These are phyloP conservation scores for Grosmannia penicillata DNA, from an alignment of 2,329 filamentous ascomycete species.

Conservation along the genomic window DNA sequence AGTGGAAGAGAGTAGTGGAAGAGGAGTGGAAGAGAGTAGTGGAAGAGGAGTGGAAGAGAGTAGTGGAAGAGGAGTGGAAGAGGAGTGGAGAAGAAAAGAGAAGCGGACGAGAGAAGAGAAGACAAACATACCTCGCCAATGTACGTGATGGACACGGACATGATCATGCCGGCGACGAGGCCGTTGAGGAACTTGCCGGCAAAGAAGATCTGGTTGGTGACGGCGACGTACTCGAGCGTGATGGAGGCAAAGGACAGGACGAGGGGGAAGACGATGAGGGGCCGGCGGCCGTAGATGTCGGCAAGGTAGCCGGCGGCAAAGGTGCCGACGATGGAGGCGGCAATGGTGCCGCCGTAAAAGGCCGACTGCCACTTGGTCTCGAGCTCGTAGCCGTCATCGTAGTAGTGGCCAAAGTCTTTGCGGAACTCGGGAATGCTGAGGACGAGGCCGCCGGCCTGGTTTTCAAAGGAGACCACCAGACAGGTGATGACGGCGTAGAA, in stretches of 20 bases:
- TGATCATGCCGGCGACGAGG: constrained; percentile 13
- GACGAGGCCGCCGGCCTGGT: constrained; percentile 19
- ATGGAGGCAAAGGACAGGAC: constrained; percentile 18
- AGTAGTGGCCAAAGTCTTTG: constrained; percentile 23
- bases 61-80: too few relatives aligned
- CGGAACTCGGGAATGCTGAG: constrained; percentile 24
- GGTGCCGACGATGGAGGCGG: constrained; percentile 15
- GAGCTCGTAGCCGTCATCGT: constrained; percentile 20
- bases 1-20: too few relatives aligned
- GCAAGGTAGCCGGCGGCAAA: constrained; percentile 18
- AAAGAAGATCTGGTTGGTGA: constrained; percentile 20
- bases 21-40: background rate
- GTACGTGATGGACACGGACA: constrained; percentile 9
- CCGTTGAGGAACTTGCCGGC: constrained; percentile 23
- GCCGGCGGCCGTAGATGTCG: constrained; percentile 19
- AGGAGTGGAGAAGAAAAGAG: background rate
- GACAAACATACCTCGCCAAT: constrained; percentile 8
- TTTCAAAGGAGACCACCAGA: constrained; percentile 2
- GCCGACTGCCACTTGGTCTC: constrained; percentile 23
- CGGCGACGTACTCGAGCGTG: constrained; percentile 21
- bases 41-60: too few relatives aligned
- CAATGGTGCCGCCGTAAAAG: constrained; percentile 21
- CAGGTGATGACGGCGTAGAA: background rate
- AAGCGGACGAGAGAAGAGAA: too few relatives aligned
- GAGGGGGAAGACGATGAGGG: constrained; percentile 16